Percentiles rank a stretch among this genome's conserved stretches.
phyloP scores from a whole-genome alignment of 2,329 filamentous ascomycete genomes.

The Phialophora tarda region DNA sequence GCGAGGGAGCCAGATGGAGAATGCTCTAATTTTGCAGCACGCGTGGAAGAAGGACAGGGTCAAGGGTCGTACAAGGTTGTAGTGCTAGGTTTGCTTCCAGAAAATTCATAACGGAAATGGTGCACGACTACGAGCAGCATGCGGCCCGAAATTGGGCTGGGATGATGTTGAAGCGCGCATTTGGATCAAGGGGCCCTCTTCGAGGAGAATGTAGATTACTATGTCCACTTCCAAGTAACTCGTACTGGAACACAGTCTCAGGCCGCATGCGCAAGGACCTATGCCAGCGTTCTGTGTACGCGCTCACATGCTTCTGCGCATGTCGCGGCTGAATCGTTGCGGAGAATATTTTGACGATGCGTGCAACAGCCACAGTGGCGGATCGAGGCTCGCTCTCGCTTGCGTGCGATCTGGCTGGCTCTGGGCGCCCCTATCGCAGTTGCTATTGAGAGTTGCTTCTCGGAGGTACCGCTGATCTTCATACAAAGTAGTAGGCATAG shows the following conservation, averaged over 20 bases:
- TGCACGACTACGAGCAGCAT: neutral
- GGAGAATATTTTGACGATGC: slow-evolving; percentile 12
- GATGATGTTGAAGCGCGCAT: neutral
- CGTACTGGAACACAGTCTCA: neutral
- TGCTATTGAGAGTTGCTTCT: neutral
- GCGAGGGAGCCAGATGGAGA: neutral
- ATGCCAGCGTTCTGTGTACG: too few species aligned
- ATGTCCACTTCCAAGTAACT: too few species aligned
- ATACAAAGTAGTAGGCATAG: slow-evolving; percentile 15
- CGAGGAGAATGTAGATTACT: neutral
- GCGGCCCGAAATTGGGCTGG: neutral
- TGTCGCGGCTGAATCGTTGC: neutral
- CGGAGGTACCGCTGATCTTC: neutral
- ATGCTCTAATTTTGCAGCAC: neutral
- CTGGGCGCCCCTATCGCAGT: neutral
- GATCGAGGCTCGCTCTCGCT: slow-evolving; percentile 21
- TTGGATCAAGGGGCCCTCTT: neutral
- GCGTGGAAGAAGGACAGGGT: slow-evolving; percentile 11
- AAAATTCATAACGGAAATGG: neutral
- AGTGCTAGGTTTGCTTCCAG: neutral
- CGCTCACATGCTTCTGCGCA: neutral
- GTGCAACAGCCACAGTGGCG: slow-evolving; percentile 11
- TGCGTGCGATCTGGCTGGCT: slow-evolving; percentile 15
- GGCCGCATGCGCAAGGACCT: neutral
- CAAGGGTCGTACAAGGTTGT: slow-evolving; percentile 5